Evolutionary conservation across 768 basidiomycete species (phyloP).

Genomic region (Fomitopsis pulvina): DNA sequence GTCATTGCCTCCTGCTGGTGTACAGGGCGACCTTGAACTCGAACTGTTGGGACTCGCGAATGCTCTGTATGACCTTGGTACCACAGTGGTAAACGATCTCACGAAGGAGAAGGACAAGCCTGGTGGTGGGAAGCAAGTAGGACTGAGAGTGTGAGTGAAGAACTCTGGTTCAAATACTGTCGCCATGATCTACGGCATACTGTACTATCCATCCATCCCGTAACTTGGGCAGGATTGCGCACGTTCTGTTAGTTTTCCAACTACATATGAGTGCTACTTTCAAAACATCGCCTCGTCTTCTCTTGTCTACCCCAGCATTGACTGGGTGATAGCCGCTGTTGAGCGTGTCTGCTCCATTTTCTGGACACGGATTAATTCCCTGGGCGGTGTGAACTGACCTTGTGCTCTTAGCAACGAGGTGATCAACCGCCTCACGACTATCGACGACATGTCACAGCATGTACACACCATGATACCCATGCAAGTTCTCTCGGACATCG

Average conservation of each 20-base stretch:
- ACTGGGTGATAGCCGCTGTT: no score
- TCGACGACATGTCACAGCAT: constrained; percentile 64
- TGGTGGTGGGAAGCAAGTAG: constrained; percentile 69
- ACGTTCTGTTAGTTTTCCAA: no score
- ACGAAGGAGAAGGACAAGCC: constrained; percentile 74
- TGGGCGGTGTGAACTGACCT: not conserved
- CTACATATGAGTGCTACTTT: no score
- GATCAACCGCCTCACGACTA: constrained; percentile 52
- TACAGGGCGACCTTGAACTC: constrained; percentile 69
- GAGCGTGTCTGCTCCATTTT: no score
- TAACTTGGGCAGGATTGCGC: no score
- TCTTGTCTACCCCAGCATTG: no score
- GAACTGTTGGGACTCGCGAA: constrained; percentile 74
- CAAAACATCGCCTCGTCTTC: no score
- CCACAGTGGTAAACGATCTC: constrained; percentile 77
- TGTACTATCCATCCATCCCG: no score
- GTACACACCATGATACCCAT: constrained; percentile 62
- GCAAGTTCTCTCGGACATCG: constrained; percentile 73
- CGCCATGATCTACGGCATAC: no score
- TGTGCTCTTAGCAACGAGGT: constrained; percentile 58
- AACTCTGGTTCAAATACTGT: not conserved
- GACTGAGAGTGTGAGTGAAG: constrained; percentile 57
- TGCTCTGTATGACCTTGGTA: constrained; percentile 73
- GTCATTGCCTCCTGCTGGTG: constrained; percentile 61
- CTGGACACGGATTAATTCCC: constrained; percentile 7